A percentile compares a stretch with the other conserved stretches of the same genome.
These are phyloP conservation scores for Xylariaceae sp. DNA, from an alignment of 2,329 filamentous ascomycete species.

Conservation along the genomic window DNA sequence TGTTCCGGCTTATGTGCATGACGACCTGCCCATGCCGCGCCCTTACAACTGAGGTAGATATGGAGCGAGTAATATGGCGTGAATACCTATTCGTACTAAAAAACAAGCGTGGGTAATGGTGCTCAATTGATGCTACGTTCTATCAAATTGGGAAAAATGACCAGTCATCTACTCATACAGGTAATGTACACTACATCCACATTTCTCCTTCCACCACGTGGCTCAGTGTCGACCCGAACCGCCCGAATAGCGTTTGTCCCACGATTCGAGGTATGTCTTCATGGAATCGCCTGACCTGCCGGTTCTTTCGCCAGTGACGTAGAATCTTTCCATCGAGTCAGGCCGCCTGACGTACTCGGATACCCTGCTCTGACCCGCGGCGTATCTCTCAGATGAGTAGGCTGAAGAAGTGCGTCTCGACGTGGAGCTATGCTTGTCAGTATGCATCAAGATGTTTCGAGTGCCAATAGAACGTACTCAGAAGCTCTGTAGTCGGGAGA, in stretches of 20 bases:
- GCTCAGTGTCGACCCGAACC: constrained; percentile 5
- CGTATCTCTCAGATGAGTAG: not conserved
- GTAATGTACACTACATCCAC: not conserved
- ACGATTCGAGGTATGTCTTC: constrained; percentile 9
- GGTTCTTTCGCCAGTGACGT: constrained; percentile 15
- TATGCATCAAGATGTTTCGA: constrained; percentile 3
- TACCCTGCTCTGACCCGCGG: constrained; percentile 5
- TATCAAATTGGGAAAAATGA: too few relatives aligned
- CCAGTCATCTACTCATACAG: not conserved
- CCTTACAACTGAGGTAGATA: too few relatives aligned
- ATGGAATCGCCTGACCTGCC: constrained; percentile 9
- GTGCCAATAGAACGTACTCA: not conserved
- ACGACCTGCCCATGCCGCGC: too few relatives aligned
- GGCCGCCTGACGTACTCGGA: constrained; percentile 1
- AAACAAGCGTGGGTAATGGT: too few relatives aligned
- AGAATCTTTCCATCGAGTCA: constrained; percentile 13
- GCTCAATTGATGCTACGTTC: too few relatives aligned
- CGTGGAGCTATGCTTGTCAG: too few relatives aligned
- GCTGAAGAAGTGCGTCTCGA: not conserved
- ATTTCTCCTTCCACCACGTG: not conserved
- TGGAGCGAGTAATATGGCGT: too few relatives aligned
- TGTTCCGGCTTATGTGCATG: too few relatives aligned
- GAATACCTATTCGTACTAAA: too few relatives aligned
- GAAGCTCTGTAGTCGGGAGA: constrained; percentile 3
- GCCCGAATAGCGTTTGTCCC: constrained; percentile 12